A percentile compares a stretch with the other conserved stretches of the same genome.
Conservation (phyloP, 805 yeast species). For the Lipomyces mesembrius region DNA sequence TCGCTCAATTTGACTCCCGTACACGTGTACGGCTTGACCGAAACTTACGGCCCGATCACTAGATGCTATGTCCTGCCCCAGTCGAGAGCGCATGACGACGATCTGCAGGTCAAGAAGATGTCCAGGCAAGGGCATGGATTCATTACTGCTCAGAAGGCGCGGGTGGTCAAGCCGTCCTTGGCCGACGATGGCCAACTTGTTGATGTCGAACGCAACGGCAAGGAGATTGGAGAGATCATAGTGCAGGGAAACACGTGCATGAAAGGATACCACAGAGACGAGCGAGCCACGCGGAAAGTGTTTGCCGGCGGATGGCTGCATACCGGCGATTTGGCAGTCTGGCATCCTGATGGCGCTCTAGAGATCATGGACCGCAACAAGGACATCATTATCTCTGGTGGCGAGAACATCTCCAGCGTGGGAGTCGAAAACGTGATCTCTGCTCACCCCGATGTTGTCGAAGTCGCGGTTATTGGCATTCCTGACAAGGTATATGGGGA, state of each 20-base stretch:
- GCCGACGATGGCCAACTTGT: conserved; percentile 28
- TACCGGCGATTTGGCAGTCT: conserved; percentile 45
- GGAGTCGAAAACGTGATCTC: conserved; percentile 43
- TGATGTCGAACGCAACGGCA: conserved; percentile 44
- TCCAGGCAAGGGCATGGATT: conserved; percentile 47
- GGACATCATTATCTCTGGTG: conserved; percentile 48
- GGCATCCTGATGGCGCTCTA: conserved; percentile 45
- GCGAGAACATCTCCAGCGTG: conserved; percentile 48
- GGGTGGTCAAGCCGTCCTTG: conserved; percentile 39
- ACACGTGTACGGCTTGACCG: conserved; percentile 47
- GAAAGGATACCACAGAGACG: conserved; percentile 45
- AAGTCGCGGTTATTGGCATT: conserved; percentile 45
- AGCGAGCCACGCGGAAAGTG: conserved; percentile 44
- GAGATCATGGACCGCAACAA: conserved; percentile 46
- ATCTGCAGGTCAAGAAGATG: conserved; percentile 40
- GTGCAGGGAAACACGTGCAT: conserved; percentile 45
- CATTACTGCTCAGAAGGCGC: conserved; percentile 41
- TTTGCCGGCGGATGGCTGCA: conserved; percentile 42
- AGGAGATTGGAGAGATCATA: conserved; percentile 46
- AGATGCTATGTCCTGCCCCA: conserved; percentile 43
- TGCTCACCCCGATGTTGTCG: conserved; percentile 42
- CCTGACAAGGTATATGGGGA: conserved; percentile 46
- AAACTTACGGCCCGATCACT: conserved; percentile 48
- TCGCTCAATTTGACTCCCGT: conserved; percentile 44
- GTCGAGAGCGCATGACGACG: conserved; percentile 43